Evolutionary conservation across 2,329 filamentous ascomycete species (phyloP).

Genomic region (Pyrenophora tritici-repentis): DNA sequence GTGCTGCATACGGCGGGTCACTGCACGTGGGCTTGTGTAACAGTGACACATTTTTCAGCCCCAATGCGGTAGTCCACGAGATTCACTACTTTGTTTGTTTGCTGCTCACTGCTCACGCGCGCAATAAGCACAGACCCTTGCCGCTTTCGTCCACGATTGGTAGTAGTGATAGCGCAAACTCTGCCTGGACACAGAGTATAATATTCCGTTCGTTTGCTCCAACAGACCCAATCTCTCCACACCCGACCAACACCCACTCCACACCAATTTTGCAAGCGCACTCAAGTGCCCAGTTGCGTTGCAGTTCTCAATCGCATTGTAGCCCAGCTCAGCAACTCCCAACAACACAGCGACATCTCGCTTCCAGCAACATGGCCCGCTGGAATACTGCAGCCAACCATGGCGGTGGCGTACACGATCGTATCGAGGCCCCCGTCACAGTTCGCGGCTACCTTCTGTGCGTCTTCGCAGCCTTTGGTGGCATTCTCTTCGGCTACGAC

Average conservation of each 20-base stretch:
- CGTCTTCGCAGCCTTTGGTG: conserved; percentile 56
- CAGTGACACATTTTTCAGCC: conserved; percentile 5
- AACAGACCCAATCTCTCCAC: background rate
- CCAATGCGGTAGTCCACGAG: conserved; percentile 7
- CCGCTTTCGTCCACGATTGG: conserved; percentile 5
- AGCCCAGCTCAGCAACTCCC: background rate
- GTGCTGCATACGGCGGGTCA: too few species aligned
- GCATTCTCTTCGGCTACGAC: conserved; percentile 79
- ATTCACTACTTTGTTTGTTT: too few species aligned
- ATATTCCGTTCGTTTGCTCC: background rate
- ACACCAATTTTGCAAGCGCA: conserved; percentile 1
- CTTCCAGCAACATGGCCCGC: conserved; percentile 25
- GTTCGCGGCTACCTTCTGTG: conserved; percentile 53
- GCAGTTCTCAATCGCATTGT: background rate
- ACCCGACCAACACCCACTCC: background rate
- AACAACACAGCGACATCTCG: conserved; percentile 5
- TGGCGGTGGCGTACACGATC: conserved; percentile 51
- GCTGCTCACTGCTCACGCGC: background rate
- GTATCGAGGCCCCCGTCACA: conserved; percentile 58
- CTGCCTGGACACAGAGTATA: conserved; percentile 5
- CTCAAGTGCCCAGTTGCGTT: background rate
- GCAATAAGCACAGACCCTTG: background rate
- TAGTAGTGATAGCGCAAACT: conserved; percentile 1
- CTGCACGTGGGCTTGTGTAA: background rate
- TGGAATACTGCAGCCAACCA: conserved; percentile 27